Evolutionary conservation across 2,329 filamentous ascomycete species (phyloP), one percentile per base, ranked within the genome.

Genomic region (Aspergillus niger): DNA sequence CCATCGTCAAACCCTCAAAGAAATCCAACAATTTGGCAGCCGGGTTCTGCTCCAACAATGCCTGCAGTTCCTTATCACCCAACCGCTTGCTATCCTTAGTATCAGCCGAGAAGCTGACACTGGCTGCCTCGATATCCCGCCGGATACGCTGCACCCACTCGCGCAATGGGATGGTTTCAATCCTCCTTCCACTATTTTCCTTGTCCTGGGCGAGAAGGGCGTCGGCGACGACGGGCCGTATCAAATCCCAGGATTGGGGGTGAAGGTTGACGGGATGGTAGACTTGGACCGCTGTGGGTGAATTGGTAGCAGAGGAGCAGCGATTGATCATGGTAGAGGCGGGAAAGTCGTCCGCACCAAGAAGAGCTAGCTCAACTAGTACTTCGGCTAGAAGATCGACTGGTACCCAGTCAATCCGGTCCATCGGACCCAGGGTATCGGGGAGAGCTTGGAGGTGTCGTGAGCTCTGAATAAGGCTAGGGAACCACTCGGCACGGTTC

Each of bases 11-110:
- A 3, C 44, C 51, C n/a, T 71, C 54, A 55, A 75, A 74, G 55
- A 74, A 75, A 1, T 69, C 70, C 2, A 71, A 32, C 38, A 76
- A 24, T 59, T 72, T 74, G 5, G 71, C 59, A 7, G 72, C 73
- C 2, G 73, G 73, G 26, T 73, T 74, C 3, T 57, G 59, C 11
- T 51, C 48, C 5, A 66, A 60, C 3, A 57, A 57, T 1, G 57
- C 53, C 8, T 60, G 63, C 15, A 66, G 24, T 5, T 65, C 62
- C 15, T 52, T 30, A 1, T 59, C 60, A 5, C 22, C 30, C 17
- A 55, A 30, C 28, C 28, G n/a, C 67, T 62, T 6, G 28, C 10
- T 50, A 48, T 10, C 4, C 17, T n/a, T 24, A 17, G 8, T 4
- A 30, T 30, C 28, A 10, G 28, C 28, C 8, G 8, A 30, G 28